Conservation (phyloP, 495 filamentous ascomycete genomes). For the Lichenothelia convexa region DNA sequence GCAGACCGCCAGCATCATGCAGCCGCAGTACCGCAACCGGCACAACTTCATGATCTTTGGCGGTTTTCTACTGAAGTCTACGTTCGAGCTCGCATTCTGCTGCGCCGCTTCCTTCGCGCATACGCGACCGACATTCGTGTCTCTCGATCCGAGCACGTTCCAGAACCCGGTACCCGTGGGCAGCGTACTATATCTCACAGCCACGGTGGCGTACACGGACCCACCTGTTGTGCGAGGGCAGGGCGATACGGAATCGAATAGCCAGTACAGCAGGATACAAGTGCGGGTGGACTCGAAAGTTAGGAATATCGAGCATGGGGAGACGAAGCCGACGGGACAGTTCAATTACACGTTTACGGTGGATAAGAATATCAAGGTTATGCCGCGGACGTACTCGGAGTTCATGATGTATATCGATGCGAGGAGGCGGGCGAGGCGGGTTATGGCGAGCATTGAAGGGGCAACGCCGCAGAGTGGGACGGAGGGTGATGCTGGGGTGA, state of each 20-base stretch:
- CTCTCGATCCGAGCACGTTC: conserved; percentile 64
- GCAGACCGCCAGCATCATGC: conserved; percentile 64
- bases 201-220: conserved; percentile 63
- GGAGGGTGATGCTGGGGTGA: conserved; percentile 6
- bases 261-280: conserved; percentile 47
- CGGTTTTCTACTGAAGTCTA: conserved; percentile 64
- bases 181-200: conserved; percentile 61
- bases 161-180: conserved; percentile 73
- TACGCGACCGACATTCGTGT: conserved; percentile 55
- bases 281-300: conserved; percentile 63
- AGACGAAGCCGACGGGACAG: conserved; percentile 55
- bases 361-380: conserved; percentile 49
- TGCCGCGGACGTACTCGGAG: conserved; percentile 57
- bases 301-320: conserved; percentile 57
- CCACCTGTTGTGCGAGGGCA: conserved; percentile 28
- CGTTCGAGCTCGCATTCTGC: conserved; percentile 78
- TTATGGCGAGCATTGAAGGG: conserved; percentile 14
- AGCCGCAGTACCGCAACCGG: conserved; percentile 68
- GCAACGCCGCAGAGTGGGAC: conserved; percentile 4
- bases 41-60: conserved; percentile 88
- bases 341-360: conserved; percentile 80
- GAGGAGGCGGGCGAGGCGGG: conserved; percentile 32
- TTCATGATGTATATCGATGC: conserved; percentile 71
- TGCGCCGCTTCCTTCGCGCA: conserved; percentile 67
- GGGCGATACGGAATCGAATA: conserved; percentile 22